These are phyloP conservation scores for Rhododendron ferrugineum DNA, from an alignment of 148 eudicot genomes.

Conservation along the genomic window DNA sequence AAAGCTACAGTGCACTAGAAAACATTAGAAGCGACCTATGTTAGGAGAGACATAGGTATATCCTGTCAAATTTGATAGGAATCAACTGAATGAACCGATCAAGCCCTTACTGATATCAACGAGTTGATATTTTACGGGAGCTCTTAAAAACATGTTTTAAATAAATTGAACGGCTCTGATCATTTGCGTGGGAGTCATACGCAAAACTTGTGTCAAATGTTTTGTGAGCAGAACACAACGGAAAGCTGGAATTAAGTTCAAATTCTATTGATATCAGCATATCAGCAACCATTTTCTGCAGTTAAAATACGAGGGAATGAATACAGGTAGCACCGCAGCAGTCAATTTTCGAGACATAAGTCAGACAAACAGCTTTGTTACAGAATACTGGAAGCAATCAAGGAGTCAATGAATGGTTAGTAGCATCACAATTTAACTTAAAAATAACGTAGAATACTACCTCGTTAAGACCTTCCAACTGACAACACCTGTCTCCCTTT, in stretches of 20 bases:
- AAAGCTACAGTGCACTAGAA: not conserved
- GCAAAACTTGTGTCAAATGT: no score
- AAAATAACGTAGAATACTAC: constrained; percentile 14
- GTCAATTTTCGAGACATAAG: not conserved
- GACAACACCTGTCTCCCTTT: constrained; percentile 54
- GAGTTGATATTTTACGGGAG: no score
- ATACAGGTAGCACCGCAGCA: not conserved
- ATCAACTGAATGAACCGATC: no score
- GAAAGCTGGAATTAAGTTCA: not conserved
- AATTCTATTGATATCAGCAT: not conserved
- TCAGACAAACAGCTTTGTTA: not conserved
- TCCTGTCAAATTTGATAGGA: no score
- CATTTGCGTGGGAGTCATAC: no score
- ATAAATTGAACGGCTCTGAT: no score
- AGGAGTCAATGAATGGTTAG: not conserved
- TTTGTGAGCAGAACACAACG: not conserved
- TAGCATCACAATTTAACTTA: not conserved
- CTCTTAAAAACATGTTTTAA: no score
- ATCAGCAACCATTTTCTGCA: not conserved
- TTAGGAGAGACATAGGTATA: not conserved
- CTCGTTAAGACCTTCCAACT: constrained; percentile 51
- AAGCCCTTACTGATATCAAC: no score
- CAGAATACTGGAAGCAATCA: not conserved
- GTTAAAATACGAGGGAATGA: not conserved
- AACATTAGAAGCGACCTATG: not conserved